Conservation (phyloP, 371 early-diverging fungal genomes). For the Mucor mucedo region DNA sequence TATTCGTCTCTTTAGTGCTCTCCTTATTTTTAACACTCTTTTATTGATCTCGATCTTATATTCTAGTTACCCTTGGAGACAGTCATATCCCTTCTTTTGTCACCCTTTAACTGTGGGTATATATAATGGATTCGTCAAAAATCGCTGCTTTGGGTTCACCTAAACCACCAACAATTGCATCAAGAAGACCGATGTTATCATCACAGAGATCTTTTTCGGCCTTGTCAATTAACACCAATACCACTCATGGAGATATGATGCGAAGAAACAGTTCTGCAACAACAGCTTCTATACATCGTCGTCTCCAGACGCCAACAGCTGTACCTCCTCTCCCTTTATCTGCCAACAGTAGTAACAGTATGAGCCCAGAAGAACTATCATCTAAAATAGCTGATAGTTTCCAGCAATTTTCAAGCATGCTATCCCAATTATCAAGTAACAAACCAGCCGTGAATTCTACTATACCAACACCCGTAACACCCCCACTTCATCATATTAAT, state of each 20-base stretch:
- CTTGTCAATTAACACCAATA: conserved; percentile 28
- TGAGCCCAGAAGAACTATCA: conserved; percentile 39
- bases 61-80: too few relatives aligned
- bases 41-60: conserved; percentile 4
- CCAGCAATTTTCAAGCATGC: conserved; percentile 48
- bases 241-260: conserved; percentile 18
- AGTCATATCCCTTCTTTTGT: conserved; percentile 16
- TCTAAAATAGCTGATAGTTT: conserved; percentile 50
- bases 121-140: conserved; percentile 3
- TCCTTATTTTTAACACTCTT: not conserved
- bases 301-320: not conserved
- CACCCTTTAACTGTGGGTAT: not conserved
- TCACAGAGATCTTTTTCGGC: conserved; percentile 21
- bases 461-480: conserved; percentile 16
- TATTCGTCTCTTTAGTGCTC: too few relatives aligned
- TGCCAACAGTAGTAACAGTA: not conserved
- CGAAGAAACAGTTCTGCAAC: conserved; percentile 19
- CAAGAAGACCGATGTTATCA: conserved; percentile 18
- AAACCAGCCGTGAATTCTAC: conserved; percentile 12
- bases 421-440: conserved; percentile 32
- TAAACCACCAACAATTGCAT: conserved; percentile 26
- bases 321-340: conserved; percentile 13
- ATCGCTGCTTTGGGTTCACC: conserved; percentile 11
- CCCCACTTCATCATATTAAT: conserved; percentile 35
- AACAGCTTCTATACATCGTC: not conserved